A percentile compares a stretch with the other conserved stretches of the same genome.
Evolutionary conservation across 2,329 filamentous ascomycete species (phyloP).

Genomic region (Hypoxylon sp.): DNA sequence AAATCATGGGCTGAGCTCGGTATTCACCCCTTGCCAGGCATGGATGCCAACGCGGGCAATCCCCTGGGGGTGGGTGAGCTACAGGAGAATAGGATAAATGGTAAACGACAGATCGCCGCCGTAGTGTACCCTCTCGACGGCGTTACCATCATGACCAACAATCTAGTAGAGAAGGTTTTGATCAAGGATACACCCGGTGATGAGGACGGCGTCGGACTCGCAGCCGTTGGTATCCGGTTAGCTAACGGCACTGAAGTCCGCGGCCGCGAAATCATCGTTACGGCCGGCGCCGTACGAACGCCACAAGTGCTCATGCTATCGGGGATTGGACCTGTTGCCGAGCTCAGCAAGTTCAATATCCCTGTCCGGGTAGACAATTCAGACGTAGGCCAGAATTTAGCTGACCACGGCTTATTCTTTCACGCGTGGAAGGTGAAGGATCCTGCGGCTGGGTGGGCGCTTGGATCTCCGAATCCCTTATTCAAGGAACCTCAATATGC

Average conservation of each 20-base stretch:
- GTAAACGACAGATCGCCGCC: not conserved
- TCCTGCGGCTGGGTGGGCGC: conserved; percentile 50
- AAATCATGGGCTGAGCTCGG: conserved; percentile 53
- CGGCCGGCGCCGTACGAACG: conserved; percentile 47
- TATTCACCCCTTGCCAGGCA: conserved; percentile 31
- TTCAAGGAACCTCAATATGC: conserved; percentile 55
- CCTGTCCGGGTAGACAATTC: conserved; percentile 49
- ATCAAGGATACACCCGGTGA: not conserved
- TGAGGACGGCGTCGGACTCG: not conserved
- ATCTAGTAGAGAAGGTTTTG: not conserved
- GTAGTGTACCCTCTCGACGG: not conserved
- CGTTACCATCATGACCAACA: not conserved
- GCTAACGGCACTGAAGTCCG: conserved; percentile 44
- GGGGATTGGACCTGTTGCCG: conserved; percentile 48
- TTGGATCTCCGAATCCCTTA: conserved; percentile 54
- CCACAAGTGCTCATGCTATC: conserved; percentile 52
- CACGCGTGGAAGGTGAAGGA: conserved; percentile 53
- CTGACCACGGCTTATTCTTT: conserved; percentile 49
- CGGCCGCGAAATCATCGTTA: conserved; percentile 49
- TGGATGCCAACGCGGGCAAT: conserved; percentile 43
- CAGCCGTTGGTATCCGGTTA: conserved; percentile 25
- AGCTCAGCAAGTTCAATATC: conserved; percentile 52
- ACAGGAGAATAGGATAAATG: conserved; percentile 33
- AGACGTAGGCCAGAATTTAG: conserved; percentile 46
- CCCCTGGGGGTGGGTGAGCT: conserved; percentile 46